A percentile compares a stretch with the other conserved stretches of the same genome.
phyloP scores from a whole-genome alignment of 208 protist species.

The Leptomonas seymouri region DNA sequence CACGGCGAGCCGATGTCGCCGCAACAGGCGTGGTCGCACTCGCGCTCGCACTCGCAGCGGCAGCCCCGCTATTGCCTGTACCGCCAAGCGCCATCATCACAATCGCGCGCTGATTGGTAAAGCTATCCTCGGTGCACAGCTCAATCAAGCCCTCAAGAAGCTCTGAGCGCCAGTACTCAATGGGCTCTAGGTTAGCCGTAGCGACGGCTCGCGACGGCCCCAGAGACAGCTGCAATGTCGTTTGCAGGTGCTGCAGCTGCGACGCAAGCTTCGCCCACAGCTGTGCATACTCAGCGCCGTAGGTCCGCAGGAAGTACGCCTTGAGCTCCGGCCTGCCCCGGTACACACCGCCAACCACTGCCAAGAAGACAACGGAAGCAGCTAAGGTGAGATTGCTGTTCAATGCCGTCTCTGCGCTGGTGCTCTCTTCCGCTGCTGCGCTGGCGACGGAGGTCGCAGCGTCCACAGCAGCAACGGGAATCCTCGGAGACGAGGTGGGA shows the following conservation, averaged over 20 bases:
- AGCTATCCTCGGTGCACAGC: constrained; percentile 68
- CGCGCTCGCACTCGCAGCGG: neutral
- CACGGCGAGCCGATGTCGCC: constrained; percentile 1
- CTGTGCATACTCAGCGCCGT: constrained; percentile 37
- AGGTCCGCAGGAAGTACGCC: constrained; percentile 29
- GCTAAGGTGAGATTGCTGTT: constrained; percentile 18
- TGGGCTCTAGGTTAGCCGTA: constrained; percentile 37
- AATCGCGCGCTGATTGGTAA: constrained; percentile 51
- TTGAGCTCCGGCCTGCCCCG: constrained; percentile 57
- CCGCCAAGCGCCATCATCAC: constrained; percentile 24
- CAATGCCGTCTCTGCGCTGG: neutral
- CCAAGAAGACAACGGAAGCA: constrained; percentile 42
- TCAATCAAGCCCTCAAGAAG: constrained; percentile 74
- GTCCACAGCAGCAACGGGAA: neutral
- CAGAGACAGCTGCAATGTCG: constrained; percentile 33
- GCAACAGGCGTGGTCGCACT: neutral
- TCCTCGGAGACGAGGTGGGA: neutral
- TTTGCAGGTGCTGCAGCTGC: constrained; percentile 38
- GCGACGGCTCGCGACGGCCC: constrained; percentile 29
- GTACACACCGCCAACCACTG: constrained; percentile 47
- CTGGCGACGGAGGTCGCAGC: neutral
- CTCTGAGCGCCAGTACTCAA: constrained; percentile 62
- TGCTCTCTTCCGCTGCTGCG: neutral
- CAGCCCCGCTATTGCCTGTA: neutral
- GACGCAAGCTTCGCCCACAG: constrained; percentile 52